Conservation (phyloP, 2,329 filamentous ascomycete genomes). For the Claviceps cyperi region DNA sequence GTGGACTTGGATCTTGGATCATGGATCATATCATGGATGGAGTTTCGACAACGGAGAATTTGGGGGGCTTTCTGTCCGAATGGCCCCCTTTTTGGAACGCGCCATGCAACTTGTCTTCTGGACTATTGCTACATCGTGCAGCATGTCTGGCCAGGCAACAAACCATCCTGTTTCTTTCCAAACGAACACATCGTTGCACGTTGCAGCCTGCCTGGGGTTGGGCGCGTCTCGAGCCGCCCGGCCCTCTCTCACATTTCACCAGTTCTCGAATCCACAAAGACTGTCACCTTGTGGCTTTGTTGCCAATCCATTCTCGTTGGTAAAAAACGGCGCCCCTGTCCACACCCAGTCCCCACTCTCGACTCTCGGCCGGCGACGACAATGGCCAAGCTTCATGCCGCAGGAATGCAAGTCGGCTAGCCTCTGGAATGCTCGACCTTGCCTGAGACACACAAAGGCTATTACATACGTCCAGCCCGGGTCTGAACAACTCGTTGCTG, state of each 20-base stretch:
- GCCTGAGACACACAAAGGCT: conserved; percentile 26
- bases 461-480: conserved; percentile 10
- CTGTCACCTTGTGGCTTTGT: conserved; percentile 6
- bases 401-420: conserved; percentile 15
- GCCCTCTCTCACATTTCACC: background rate
- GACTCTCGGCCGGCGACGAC: conserved; percentile 20
- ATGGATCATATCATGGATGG: no score
- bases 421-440: conserved; percentile 18
- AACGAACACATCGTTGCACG: background rate
- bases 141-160: background rate
- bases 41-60: background rate
- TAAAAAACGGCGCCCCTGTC: background rate
- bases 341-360: conserved; percentile 7
- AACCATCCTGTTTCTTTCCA: background rate
- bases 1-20: no score
- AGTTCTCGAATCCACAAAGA: conserved; percentile 1
- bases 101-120: background rate
- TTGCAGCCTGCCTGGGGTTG: background rate
- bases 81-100: background rate
- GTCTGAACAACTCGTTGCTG: conserved; percentile 7
- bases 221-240: background rate
- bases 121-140: background rate
- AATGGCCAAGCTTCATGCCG: conserved; percentile 14
- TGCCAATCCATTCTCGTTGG: background rate
- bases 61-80: background rate